Evolutionary conservation across 192 early-diverging fungal species (phyloP).

Genomic region (Gigaspora rosea): DNA sequence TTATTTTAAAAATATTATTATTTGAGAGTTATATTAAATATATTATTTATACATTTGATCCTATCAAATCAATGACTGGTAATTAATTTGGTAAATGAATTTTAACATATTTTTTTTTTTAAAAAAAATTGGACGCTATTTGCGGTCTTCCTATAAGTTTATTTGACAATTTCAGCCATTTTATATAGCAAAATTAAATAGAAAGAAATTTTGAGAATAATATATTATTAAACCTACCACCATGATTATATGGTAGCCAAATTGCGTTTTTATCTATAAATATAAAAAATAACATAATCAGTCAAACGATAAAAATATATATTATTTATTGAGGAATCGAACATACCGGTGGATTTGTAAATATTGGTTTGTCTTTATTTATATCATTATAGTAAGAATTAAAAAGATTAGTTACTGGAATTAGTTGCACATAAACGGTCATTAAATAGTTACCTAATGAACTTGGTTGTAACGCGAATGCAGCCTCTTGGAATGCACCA

Average conservation of each 20-base stretch:
- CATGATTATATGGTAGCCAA: constrained; percentile 89
- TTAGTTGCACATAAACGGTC: background rate
- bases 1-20: too few relatives aligned
- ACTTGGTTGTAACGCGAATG: constrained; percentile 73
- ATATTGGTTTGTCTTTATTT: constrained; percentile 56
- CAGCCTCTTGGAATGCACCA: constrained; percentile 77
- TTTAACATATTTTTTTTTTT: too few relatives aligned
- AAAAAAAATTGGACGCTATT: too few relatives aligned
- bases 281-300: background rate
- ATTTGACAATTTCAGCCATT: too few relatives aligned
- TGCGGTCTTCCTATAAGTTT: too few relatives aligned
- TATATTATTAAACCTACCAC: constrained; percentile 47
- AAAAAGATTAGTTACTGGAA: background rate
- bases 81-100: too few relatives aligned
- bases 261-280: constrained; percentile 60
- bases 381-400: background rate
- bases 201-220: background rate
- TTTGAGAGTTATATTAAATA: too few relatives aligned
- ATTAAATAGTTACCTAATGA: constrained; percentile 46
- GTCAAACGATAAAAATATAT: background rate
- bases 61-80: too few relatives aligned
- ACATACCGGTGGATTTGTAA: constrained; percentile 68
- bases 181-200: too few relatives aligned
- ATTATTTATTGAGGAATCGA: background rate
- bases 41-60: too few relatives aligned